Evolutionary conservation across 371 early-diverging fungal species (phyloP).

Genomic region (Circinella umbellata): DNA sequence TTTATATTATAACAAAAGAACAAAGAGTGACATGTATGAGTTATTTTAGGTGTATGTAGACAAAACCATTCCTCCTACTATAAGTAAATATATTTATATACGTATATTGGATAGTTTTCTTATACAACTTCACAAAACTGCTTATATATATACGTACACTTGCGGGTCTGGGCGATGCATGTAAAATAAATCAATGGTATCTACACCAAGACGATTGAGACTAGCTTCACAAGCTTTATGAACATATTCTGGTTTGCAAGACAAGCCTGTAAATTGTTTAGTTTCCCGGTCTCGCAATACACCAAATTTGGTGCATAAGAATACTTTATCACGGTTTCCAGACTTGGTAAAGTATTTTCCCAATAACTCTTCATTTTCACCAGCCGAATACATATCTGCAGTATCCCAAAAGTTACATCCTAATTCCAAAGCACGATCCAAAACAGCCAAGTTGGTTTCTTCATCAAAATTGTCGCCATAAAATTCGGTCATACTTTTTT

Average conservation of each 20-base stretch:
- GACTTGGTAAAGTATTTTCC: conserved; percentile 35
- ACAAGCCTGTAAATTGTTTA: conserved; percentile 34
- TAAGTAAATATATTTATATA: too few relatives aligned
- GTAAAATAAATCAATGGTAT: conserved; percentile 63
- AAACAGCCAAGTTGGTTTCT: conserved; percentile 32
- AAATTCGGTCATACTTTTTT: conserved; percentile 22
- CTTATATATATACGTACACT: neutral
- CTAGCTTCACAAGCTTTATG: conserved; percentile 45
- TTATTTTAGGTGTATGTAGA: too few relatives aligned
- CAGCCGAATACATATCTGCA: conserved; percentile 28
- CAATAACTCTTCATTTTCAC: conserved; percentile 44
- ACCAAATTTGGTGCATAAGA: conserved; percentile 55
- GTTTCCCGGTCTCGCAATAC: conserved; percentile 25
- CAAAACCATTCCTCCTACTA: too few relatives aligned
- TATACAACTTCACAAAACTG: neutral
- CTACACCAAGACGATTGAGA: conserved; percentile 49
- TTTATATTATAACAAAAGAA: too few relatives aligned
- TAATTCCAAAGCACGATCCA: conserved; percentile 34
- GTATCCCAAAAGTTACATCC: conserved; percentile 39
- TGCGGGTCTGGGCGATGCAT: conserved; percentile 56
- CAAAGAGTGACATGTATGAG: too few relatives aligned
- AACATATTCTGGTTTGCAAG: conserved; percentile 57
- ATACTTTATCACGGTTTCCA: conserved; percentile 42
- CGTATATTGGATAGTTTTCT: too few relatives aligned
- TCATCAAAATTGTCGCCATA: conserved; percentile 29